phyloP scores from a whole-genome alignment of 2,329 filamentous ascomycete species.

The Monilinia laxa region DNA sequence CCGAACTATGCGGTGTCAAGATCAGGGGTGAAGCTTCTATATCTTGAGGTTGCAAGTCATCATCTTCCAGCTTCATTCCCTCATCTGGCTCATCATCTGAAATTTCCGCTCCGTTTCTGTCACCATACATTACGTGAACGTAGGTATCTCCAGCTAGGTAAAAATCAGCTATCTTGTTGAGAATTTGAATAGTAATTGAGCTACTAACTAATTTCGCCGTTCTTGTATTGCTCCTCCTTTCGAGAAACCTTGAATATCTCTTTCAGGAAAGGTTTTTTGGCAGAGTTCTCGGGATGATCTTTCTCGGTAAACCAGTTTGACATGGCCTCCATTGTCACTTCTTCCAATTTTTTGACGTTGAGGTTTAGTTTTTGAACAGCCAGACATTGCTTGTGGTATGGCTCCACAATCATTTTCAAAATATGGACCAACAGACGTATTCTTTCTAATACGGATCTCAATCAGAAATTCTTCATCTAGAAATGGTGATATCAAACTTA shows the following conservation, averaged over 20 bases:
- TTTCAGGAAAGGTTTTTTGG: slow-evolving; percentile 55
- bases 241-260: slow-evolving; percentile 63
- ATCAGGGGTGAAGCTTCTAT: slow-evolving; percentile 31
- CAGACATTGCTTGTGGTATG: slow-evolving; percentile 41
- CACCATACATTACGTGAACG: slow-evolving; percentile 32
- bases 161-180: background rate
- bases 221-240: slow-evolving; percentile 55
- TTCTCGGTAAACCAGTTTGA: slow-evolving; percentile 59
- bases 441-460: slow-evolving; percentile 48
- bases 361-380: slow-evolving; percentile 52
- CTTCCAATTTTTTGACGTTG: slow-evolving; percentile 54
- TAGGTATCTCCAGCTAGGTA: slow-evolving; percentile 27
- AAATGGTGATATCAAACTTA: slow-evolving; percentile 41
- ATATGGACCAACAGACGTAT: slow-evolving; percentile 60
- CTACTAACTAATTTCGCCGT: slow-evolving; percentile 56
- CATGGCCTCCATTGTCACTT: slow-evolving; percentile 57
- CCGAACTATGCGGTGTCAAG: slow-evolving; percentile 12
- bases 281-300: slow-evolving; percentile 51
- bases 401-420: slow-evolving; percentile 51
- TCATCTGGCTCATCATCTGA: slow-evolving; percentile 32
- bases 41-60: slow-evolving; percentile 32
- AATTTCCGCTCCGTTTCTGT: slow-evolving; percentile 26
- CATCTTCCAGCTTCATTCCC: slow-evolving; percentile 31
- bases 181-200: background rate
- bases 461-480: background rate